Base-by-base conservation (phyloP, 805 yeast genomes). In the Ogataea degrootiae region DNA sequence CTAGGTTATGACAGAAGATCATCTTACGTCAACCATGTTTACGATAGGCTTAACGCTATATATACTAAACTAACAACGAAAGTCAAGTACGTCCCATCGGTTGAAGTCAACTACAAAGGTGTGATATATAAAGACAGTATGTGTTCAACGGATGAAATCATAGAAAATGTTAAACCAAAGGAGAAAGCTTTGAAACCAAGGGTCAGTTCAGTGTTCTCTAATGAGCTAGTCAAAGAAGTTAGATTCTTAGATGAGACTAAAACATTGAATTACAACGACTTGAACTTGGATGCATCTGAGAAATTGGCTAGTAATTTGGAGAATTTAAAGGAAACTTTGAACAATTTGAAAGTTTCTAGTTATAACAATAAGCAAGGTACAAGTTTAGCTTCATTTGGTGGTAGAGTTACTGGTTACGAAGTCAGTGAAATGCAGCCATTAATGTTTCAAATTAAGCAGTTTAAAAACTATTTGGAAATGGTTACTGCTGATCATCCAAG, bases 21-120 rank as follows among this genome's bases (percentile, higher is more conserved):
- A 2, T 69, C 68, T 3, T 60, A 71, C 8, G 50, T 66, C 12
- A 51, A 55, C 2, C 55, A 50, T 37, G 66, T 65, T 1, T 60
- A 71, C 14, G 29, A 55, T 3, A 58, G 57, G 23, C 50, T 71
- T 22, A 60, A 56, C 37, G 21, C 58, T 2, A 58, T 76, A 1
- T 61, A 54, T 21, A 43, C 50, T 1, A 46, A 63, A n/a, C 51
- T 67, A 6, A 50, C 60, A 17, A 59, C 58, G 22, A 55, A 55
- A 36, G 58, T 64, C 16, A 52, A 65, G 36, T 57, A 56, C 26
- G 66, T 75, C 0, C 75, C 80, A 4, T 56, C 69, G 4, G 68
- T 75, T n/a, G 68, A 68, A 11, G 58, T 75, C 14, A 74, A 70
- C 21, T 70, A 70, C 51, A 71, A 71, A 36, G 73, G 69, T 26